phyloP scores from a whole-genome alignment of 177 flowering plant species.

The Vitis hybrid region DNA sequence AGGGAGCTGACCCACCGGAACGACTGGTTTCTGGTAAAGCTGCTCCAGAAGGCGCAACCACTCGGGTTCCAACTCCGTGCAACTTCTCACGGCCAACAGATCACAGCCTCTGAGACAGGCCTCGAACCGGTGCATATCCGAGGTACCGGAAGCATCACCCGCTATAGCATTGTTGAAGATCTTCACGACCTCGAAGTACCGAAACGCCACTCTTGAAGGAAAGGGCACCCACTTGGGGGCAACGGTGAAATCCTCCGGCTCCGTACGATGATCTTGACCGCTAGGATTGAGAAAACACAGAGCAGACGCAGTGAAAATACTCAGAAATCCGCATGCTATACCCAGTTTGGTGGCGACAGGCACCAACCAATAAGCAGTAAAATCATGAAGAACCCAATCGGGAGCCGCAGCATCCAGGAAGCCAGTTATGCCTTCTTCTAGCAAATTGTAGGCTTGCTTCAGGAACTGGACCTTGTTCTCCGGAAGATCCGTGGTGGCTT shows the following conservation, averaged over 20 bases:
- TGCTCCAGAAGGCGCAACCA: constrained; percentile 25
- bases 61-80: constrained; percentile 43
- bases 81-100: constrained; percentile 25
- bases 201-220: constrained; percentile 21
- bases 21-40: constrained; percentile 34
- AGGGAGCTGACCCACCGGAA: constrained; percentile 47
- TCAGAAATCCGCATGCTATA: constrained; percentile 17
- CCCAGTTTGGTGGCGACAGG: constrained; percentile 19
- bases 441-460: constrained; percentile 35
- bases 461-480: constrained; percentile 21
- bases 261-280: constrained; percentile 2
- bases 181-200: constrained; percentile 17
- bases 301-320: constrained; percentile 16
- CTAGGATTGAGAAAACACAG: constrained; percentile 9
- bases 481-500: constrained; percentile 44
- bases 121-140: constrained; percentile 19
- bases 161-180: neutral
- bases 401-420: constrained; percentile 22
- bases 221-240: constrained; percentile 47
- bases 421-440: constrained; percentile 17
- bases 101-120: constrained; percentile 13
- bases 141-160: constrained; percentile 14
- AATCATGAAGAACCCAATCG: constrained; percentile 41
- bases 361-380: constrained; percentile 33
- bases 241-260: constrained; percentile 19